phyloP scores from a whole-genome alignment of 2,329 filamentous ascomycete species.

The Colletotrichum magnum region DNA sequence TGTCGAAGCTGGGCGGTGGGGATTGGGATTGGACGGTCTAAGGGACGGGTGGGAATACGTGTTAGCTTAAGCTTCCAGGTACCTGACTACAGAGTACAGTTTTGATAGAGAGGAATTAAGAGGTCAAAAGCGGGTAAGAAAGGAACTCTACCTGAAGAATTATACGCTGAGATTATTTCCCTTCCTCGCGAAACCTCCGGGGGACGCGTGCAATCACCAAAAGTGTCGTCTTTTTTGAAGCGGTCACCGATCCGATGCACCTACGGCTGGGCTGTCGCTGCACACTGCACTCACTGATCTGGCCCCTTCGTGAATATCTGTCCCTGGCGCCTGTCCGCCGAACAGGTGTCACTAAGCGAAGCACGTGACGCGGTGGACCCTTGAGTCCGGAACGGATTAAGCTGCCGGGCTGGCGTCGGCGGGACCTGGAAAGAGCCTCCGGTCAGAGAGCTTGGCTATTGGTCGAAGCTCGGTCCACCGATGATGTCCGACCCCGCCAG shows the following conservation, averaged over 20 bases:
- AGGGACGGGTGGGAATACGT: slow-evolving; percentile 39
- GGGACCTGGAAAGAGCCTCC: background rate
- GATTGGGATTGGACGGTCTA: slow-evolving; percentile 39
- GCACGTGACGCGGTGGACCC: slow-evolving; percentile 50
- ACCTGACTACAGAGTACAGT: background rate
- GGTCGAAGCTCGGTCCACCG: slow-evolving; percentile 23
- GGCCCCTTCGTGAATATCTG: slow-evolving; percentile 54
- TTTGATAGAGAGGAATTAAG: too few species aligned
- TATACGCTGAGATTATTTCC: slow-evolving; percentile 33
- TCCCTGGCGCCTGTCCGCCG: slow-evolving; percentile 51
- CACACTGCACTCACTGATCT: slow-evolving; percentile 32
- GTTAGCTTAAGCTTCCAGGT: slow-evolving; percentile 39
- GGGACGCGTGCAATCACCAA: slow-evolving; percentile 41
- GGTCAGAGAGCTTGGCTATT: slow-evolving; percentile 17
- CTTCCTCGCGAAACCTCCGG: slow-evolving; percentile 28
- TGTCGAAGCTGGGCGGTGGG: slow-evolving; percentile 41
- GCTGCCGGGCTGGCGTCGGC: background rate
- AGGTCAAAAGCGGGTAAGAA: too few species aligned
- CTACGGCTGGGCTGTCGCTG: slow-evolving; percentile 37
- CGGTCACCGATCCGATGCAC: slow-evolving; percentile 28
- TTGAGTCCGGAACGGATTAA: slow-evolving; percentile 40
- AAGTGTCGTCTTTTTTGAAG: slow-evolving; percentile 41
- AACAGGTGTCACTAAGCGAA: slow-evolving; percentile 58
- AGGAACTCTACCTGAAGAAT: background rate
- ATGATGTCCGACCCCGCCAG: slow-evolving; percentile 29